A percentile compares a stretch with the other conserved stretches of the same genome.
Evolutionary conservation across 2,329 filamentous ascomycete genomes (phyloP).

Genomic region (Plenodomus biglobosus): DNA sequence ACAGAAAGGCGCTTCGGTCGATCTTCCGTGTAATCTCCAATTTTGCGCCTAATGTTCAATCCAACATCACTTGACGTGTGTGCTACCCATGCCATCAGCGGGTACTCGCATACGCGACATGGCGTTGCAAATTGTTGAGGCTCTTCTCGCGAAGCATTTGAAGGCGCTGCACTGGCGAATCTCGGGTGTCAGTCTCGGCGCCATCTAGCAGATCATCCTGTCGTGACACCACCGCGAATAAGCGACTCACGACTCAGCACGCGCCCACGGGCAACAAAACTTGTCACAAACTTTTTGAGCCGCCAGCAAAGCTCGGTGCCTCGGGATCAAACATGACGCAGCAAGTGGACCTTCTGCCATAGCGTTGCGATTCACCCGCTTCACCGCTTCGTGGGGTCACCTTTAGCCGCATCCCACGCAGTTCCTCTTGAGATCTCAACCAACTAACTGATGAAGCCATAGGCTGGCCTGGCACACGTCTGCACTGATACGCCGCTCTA

Average conservation of each 20-base stretch:
- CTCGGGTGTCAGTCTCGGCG: slow-evolving; percentile 16
- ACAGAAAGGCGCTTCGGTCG: slow-evolving; percentile 24
- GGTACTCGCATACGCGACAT: slow-evolving; percentile 8
- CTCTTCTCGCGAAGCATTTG: slow-evolving; percentile 9
- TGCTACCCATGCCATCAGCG: slow-evolving; percentile 10
- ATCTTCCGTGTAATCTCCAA: slow-evolving; percentile 26
- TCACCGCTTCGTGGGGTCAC: slow-evolving; percentile 38
- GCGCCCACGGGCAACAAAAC: slow-evolving; percentile 20
- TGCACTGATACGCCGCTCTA: slow-evolving; percentile 2
- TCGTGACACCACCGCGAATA: slow-evolving; percentile 20
- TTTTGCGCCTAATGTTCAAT: slow-evolving; percentile 20
- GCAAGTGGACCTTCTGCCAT: slow-evolving; percentile 14
- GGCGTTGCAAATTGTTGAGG: slow-evolving; percentile 21
- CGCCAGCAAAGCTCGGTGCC: slow-evolving; percentile 22
- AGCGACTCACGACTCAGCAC: slow-evolving; percentile 28
- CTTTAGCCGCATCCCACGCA: slow-evolving; percentile 32
- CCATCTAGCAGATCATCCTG: slow-evolving; percentile 20
- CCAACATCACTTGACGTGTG: slow-evolving; percentile 11
- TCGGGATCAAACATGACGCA: slow-evolving; percentile 27
- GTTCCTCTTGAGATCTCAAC: slow-evolving; percentile 11
- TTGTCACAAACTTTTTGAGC: slow-evolving; percentile 18
- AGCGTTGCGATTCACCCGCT: slow-evolving; percentile 21
- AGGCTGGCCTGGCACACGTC: slow-evolving; percentile 8
- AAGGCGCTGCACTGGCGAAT: slow-evolving; percentile 5
- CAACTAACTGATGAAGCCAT: slow-evolving; percentile 10